A percentile compares a stretch with the other conserved stretches of the same genome.
phyloP scores from a whole-genome alignment of 305 asterid genomes.

The Fraxinus angustifolia region DNA sequence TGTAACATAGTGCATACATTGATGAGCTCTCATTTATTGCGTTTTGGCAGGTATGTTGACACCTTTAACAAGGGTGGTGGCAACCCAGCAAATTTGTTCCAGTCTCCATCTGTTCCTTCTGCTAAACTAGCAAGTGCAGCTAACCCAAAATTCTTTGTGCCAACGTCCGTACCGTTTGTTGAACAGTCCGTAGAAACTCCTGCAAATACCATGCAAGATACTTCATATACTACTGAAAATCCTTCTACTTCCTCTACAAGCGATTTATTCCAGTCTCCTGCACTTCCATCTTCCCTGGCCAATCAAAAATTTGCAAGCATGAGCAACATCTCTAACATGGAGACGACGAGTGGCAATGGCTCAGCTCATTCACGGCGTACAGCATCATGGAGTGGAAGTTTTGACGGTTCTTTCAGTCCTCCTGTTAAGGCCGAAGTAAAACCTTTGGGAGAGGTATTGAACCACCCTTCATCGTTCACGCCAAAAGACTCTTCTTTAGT shows the following conservation, averaged over 20 bases:
- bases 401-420: constrained; percentile 37
- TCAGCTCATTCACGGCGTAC: constrained; percentile 53
- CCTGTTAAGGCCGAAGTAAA: constrained; percentile 30
- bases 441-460: constrained; percentile 56
- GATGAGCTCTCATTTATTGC: background rate
- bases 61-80: constrained; percentile 86
- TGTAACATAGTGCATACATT: background rate
- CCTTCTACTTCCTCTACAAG: constrained; percentile 37
- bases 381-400: constrained; percentile 83
- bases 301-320: constrained; percentile 74
- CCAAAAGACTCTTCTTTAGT: constrained; percentile 31
- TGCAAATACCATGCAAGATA: constrained; percentile 28
- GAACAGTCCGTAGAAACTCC: constrained; percentile 38
- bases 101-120: constrained; percentile 60
- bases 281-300: constrained; percentile 33
- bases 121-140: constrained; percentile 45
- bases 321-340: constrained; percentile 50
- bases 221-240: constrained; percentile 30
- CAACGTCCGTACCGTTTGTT: constrained; percentile 42
- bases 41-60: constrained; percentile 77
- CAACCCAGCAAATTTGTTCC: constrained; percentile 55
- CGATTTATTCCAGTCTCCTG: constrained; percentile 37
- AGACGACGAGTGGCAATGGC: constrained; percentile 20
- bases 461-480: constrained; percentile 29
- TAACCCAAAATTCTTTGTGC: constrained; percentile 75